Conservation (phyloP, 495 filamentous ascomycete genomes). For the Aspergillus ellipticus region DNA sequence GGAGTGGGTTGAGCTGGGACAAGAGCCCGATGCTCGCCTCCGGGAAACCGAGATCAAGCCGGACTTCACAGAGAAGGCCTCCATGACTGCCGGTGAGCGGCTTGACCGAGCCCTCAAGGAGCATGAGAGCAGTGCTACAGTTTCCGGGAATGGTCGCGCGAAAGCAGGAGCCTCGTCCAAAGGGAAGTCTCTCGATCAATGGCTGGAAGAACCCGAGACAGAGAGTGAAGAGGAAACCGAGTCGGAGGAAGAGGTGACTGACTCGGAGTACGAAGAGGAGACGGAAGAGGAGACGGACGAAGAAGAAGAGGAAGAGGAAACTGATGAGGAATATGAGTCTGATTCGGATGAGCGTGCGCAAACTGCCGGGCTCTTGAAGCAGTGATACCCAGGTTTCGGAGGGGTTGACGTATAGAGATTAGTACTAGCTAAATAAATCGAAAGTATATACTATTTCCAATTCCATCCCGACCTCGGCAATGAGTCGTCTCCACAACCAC, state of each 20-base stretch:
- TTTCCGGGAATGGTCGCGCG: slow-evolving; percentile 16
- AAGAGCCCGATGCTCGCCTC: slow-evolving; percentile 74
- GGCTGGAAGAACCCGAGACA: slow-evolving; percentile 60
- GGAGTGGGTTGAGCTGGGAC: slow-evolving; percentile 76
- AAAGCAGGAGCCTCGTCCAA: slow-evolving; percentile 25
- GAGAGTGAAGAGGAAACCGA: slow-evolving; percentile 46
- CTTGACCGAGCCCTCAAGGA: slow-evolving; percentile 56
- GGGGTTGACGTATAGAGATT: no score
- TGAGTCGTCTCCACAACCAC: no score
- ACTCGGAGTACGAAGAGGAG: slow-evolving; percentile 43
- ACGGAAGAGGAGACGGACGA: slow-evolving; percentile 11
- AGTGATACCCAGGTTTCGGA: no score
- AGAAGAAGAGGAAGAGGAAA: slow-evolving; percentile 11
- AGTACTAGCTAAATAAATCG: no score
- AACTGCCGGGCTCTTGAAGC: slow-evolving; percentile 12
- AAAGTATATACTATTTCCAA: no score
- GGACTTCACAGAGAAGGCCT: slow-evolving; percentile 20
- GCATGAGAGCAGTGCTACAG: slow-evolving; percentile 27
- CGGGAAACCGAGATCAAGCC: slow-evolving; percentile 48
- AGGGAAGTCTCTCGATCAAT: slow-evolving; percentile 80
- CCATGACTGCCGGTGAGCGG: slow-evolving; percentile 59
- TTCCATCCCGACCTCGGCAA: no score
- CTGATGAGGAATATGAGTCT: slow-evolving; percentile 15
- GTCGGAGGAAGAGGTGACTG: slow-evolving; percentile 48
- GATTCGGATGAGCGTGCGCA: slow-evolving; percentile 19